Conservation (phyloP, 805 yeast genomes). For the Starmerella sp. region DNA sequence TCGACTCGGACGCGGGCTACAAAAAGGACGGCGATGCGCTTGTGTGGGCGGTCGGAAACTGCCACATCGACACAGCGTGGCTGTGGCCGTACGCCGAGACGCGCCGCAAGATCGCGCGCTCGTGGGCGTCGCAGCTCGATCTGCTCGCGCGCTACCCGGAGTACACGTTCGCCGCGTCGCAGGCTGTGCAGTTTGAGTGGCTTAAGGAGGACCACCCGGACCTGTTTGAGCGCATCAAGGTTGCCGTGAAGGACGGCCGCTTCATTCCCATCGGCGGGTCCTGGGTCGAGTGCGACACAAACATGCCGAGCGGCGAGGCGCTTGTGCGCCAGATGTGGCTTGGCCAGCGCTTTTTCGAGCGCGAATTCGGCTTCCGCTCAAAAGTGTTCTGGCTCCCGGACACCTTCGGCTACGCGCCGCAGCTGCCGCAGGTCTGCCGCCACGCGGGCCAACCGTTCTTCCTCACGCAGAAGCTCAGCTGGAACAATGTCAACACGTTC, state of each 20-base stretch:
- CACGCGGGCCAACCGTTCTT: slow-evolving; percentile 76
- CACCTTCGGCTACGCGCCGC: slow-evolving; percentile 92
- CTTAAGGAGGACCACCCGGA: slow-evolving; percentile 76
- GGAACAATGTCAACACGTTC: slow-evolving; percentile 90
- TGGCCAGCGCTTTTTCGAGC: slow-evolving; percentile 77
- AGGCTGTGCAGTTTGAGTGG: slow-evolving; percentile 95
- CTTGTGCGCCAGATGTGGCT: slow-evolving; percentile 75
- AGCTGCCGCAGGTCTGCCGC: slow-evolving; percentile 85
- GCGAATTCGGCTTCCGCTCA: slow-evolving; percentile 66
- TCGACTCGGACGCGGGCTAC: slow-evolving; percentile 55
- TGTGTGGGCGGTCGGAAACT: slow-evolving; percentile 82
- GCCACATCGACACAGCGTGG: slow-evolving; percentile 98
- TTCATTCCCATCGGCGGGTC: slow-evolving; percentile 92
- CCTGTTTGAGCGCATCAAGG: slow-evolving; percentile 48
- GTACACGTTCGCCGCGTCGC: slow-evolving; percentile 87
- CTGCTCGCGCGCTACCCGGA: slow-evolving; percentile 83
- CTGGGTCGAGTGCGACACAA: slow-evolving; percentile 97
- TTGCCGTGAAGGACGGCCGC: slow-evolving; percentile 55
- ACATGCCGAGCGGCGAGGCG: slow-evolving; percentile 90
- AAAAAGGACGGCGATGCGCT: slow-evolving; percentile 23
- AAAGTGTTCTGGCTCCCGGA: slow-evolving; percentile 91
- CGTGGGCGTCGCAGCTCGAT: slow-evolving; percentile 89
- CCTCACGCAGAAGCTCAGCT: slow-evolving; percentile 84
- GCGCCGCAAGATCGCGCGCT: slow-evolving; percentile 78
- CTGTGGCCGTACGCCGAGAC: slow-evolving; percentile 99